These are phyloP conservation scores for Dipteronia sinensis DNA, from an alignment of 345 rosid species.

Conservation along the genomic window DNA sequence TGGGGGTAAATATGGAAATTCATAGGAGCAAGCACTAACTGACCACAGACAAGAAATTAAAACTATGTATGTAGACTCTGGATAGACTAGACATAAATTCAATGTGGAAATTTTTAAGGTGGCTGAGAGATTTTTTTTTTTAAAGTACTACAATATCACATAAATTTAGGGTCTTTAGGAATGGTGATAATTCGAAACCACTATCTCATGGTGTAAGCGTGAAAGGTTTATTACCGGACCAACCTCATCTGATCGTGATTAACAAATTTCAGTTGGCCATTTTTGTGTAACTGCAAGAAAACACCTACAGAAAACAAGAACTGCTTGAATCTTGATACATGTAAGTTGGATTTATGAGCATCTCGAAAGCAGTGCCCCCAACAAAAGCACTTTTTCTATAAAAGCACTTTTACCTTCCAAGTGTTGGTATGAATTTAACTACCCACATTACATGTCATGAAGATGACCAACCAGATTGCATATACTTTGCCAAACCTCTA, in stretches of 20 bases:
- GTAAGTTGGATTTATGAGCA: neutral
- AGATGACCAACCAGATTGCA: slow-evolving; percentile 25
- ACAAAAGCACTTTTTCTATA: neutral
- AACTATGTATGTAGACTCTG: neutral
- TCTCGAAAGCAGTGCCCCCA: slow-evolving; percentile 24
- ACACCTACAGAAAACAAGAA: neutral
- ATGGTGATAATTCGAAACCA: no score
- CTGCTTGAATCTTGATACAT: neutral
- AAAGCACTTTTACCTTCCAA: slow-evolving; percentile 4
- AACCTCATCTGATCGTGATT: no score
- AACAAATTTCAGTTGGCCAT: neutral
- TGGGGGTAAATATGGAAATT: neutral
- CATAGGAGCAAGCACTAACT: neutral
- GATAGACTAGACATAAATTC: slow-evolving; percentile 13
- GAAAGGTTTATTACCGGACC: no score
- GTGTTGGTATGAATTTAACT: neutral
- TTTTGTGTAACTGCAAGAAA: neutral
- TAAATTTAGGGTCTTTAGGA: no score
- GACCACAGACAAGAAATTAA: neutral
- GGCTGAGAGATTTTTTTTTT: no score
- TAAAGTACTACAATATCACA: no score
- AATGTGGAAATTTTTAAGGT: neutral
- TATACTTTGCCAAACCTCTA: slow-evolving; percentile 7
- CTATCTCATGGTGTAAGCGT: no score
- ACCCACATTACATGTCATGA: slow-evolving; percentile 28